Conservation (phyloP, 78 protist species). For the Monocercomonoides exilis region DNA sequence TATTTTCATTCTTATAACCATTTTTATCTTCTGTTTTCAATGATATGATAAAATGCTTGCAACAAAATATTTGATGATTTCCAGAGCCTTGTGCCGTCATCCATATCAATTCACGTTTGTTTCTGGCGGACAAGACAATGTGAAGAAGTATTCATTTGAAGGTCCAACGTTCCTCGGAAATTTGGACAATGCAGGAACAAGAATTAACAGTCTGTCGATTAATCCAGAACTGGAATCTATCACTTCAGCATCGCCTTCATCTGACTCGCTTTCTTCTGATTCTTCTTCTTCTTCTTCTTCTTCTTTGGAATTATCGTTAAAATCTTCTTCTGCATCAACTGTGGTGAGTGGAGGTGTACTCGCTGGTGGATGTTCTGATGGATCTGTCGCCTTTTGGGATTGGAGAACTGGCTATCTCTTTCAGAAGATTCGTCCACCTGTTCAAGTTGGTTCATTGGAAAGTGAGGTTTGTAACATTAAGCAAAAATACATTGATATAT, state of each 20-base stretch:
- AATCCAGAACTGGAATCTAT: constrained; percentile 55
- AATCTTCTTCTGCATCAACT: no score
- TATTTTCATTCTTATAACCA: background rate
- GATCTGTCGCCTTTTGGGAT: constrained; percentile 82
- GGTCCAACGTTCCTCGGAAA: constrained; percentile 81
- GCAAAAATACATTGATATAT: no score
- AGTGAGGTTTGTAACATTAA: constrained; percentile 24
- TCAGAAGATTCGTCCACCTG: constrained; percentile 53
- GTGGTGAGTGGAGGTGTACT: background rate
- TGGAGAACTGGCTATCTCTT: constrained; percentile 83
- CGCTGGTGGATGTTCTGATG: constrained; percentile 58
- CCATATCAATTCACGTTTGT: constrained; percentile 80
- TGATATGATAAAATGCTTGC: background rate
- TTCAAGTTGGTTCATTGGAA: constrained; percentile 70
- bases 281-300: background rate
- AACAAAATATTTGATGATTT: background rate
- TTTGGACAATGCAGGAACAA: constrained; percentile 64
- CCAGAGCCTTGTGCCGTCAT: constrained; percentile 50
- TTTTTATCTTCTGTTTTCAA: background rate
- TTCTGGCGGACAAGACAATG: constrained; percentile 78
- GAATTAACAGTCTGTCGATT: constrained; percentile 73
- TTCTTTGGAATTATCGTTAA: background rate
- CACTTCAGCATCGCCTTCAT: background rate
- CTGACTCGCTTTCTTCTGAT: background rate
- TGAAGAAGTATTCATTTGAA: constrained; percentile 90